Evolutionary conservation across 2,329 filamentous ascomycete species (phyloP).

Genomic region (Pseudopyrenochaeta lycopersici): DNA sequence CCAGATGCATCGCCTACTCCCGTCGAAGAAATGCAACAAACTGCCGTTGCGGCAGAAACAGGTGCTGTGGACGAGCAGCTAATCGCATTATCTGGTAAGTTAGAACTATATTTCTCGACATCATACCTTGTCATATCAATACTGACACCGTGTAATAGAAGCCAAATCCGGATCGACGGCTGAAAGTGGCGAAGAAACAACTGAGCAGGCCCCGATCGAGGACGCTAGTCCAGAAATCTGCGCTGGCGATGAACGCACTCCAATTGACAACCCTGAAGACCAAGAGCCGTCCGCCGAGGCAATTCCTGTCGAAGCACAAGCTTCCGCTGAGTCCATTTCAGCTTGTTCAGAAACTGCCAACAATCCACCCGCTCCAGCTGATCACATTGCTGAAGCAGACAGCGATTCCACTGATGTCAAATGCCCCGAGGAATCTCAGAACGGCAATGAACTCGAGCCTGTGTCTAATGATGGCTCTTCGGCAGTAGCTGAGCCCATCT

Average conservation of each 20-base stretch:
- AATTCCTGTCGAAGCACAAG: neutral
- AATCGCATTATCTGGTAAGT: too few species aligned
- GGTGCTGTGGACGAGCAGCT: too few species aligned
- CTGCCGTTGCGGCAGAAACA: too few species aligned
- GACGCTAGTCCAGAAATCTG: neutral
- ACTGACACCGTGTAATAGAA: too few species aligned
- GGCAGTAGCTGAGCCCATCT: neutral
- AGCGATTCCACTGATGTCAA: neutral
- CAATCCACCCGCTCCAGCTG: neutral
- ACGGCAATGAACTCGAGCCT: neutral
- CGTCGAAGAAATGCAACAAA: neutral
- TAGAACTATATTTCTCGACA: too few species aligned
- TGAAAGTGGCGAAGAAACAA: neutral
- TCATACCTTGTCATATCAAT: too few species aligned
- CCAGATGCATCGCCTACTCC: neutral
- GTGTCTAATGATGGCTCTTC: neutral
- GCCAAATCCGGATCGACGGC: neutral
- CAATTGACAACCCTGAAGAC: neutral
- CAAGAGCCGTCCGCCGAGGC: neutral
- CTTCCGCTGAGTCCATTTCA: neutral
- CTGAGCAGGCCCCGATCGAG: neutral
- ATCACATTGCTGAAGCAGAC: neutral
- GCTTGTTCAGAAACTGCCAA: neutral
- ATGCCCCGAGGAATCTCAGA: neutral
- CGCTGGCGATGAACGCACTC: neutral